Evolutionary conservation across 768 basidiomycete species (phyloP), one percentile per base, ranked within the genome.

Genomic region (Erythrobasidium yunnanense): DNA sequence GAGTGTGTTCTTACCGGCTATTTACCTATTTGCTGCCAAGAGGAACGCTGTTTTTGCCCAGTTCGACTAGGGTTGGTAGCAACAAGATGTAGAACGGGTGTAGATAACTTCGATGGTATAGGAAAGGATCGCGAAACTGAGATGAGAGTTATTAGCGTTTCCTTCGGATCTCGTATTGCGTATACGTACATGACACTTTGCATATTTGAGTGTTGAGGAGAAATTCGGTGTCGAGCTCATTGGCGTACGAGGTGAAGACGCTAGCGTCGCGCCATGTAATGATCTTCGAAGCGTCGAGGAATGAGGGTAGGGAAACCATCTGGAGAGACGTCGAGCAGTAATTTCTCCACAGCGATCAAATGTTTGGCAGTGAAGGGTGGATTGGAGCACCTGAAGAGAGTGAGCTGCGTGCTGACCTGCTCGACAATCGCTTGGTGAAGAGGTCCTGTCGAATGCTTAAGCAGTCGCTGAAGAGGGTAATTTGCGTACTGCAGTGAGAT

Each of bases 301-400:
- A 58, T 29, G 3, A 63, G 60, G 25, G 32, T 47, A n/a, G 60
- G 60, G 27, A 63, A 63, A 8, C 42, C 60, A n/a, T 11, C 29
- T 30, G 60, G 60, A 2, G 60, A 7, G 22, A 63, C 15, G 49
- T 63, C 60, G 5, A 30, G 29, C 17, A 63, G 60, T n/a, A 63
- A 30, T 32, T 63, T 63, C 42, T 63, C 60, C n/a, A 63, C 60
- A 15, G 89, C 84, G 55, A 81, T 80, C 52, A 91, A 81, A 73
- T 90, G 87, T 77, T 87, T 87, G 77, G 81, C 85, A 74, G 86
- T 85, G 70, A 82, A 84, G 32, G 52, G 30, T 11, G 86, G 83
- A 71, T 83, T 63, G n/a, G 60, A 83, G 71, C 81, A 80, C 53
- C 85, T 83, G 81, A 90, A 85, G 73, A 77, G 82, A 25, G 79